Evolutionary conservation across 305 asterid genomes (phyloP), one percentile per base, ranked within the genome.

Genomic region (Fraxinus floribunda): DNA sequence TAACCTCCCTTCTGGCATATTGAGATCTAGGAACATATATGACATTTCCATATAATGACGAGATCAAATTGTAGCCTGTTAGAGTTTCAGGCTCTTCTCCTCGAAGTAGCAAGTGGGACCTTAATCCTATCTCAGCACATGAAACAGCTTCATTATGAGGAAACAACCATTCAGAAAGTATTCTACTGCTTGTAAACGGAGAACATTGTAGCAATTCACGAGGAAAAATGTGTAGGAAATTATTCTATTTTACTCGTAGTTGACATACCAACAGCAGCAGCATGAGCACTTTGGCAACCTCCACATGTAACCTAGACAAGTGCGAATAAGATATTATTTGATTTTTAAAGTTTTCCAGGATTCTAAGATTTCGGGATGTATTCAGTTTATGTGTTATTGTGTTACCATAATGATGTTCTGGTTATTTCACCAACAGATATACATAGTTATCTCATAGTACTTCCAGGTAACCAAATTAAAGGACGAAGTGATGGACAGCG

Each of bases 201-300:
- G 57, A 81, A 74, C 0, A 29, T 32, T 10, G 49, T 13, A 39
- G 64, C 70, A 34, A 24, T 18, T 55, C 52, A 62, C 16, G 41
- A 55, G 34, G 75, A 20, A 38, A 68, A 71, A 70, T 39, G 76
- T 26, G 26, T n/a, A 60, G 7, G 76, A 22, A 44, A 36, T 36
- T 34, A 62, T 44, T 77, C 77, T 20, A 76, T 77, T 85, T 81
- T 10, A 79, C 78, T 76, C 22, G 74, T 74, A 41, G 49, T n/a
- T 80, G 76, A 90, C 97, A 35, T 91, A 95, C 99, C 98, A 88
- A 95, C 96, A 72, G 99, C 98, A 81, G 97, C 97, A 83, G 96
- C 86, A 83, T 95, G 99, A 13, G 99, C 99, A 90, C 97, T 94
- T 91, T 95, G 98, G 88, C 97, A 91, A 73, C 99, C 99, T 88